phyloP scores from a whole-genome alignment of 371 early-diverging fungal species.

The Mortierella sp. region DNA sequence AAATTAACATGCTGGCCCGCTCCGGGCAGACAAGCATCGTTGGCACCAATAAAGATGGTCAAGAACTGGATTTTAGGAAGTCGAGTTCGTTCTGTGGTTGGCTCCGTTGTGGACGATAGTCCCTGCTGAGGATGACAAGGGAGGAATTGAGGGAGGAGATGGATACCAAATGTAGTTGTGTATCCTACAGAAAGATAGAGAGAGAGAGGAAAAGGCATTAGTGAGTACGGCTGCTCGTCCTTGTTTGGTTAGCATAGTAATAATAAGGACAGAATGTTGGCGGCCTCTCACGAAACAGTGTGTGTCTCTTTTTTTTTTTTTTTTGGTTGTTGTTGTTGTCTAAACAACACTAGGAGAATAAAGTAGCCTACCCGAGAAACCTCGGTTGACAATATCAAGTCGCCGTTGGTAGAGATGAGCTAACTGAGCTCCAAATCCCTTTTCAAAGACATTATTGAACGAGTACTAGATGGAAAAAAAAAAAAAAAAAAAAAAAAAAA shows the following conservation, averaged over 20 bases:
- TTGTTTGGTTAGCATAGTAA: no score
- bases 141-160: slow-evolving; percentile 68
- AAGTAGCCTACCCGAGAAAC: slow-evolving; percentile 81
- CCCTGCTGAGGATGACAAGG: slow-evolving; percentile 52
- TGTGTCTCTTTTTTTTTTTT: no score
- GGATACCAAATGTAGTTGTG: slow-evolving; percentile 76
- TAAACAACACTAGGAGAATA: no score
- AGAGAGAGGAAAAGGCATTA: neutral
- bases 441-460: slow-evolving; percentile 67
- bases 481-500: neutral
- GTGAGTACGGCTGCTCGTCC: no score
- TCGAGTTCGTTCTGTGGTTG: slow-evolving; percentile 5
- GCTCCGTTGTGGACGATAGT: no score
- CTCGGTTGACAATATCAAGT: slow-evolving; percentile 82
- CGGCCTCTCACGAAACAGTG: no score
- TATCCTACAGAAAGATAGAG: slow-evolving; percentile 60
- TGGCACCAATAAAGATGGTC: slow-evolving; percentile 86
- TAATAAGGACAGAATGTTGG: no score
- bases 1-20: slow-evolving; percentile 75
- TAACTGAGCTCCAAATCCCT: slow-evolving; percentile 78
- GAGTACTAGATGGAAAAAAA: slow-evolving; percentile 56
- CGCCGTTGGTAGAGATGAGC: slow-evolving; percentile 76
- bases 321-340: no score
- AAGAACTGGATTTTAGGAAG: slow-evolving; percentile 63
- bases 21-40: slow-evolving; percentile 76